Base-by-base conservation (phyloP, 352 stramenopile genomes). In the Phytophthora sojae region DNA sequence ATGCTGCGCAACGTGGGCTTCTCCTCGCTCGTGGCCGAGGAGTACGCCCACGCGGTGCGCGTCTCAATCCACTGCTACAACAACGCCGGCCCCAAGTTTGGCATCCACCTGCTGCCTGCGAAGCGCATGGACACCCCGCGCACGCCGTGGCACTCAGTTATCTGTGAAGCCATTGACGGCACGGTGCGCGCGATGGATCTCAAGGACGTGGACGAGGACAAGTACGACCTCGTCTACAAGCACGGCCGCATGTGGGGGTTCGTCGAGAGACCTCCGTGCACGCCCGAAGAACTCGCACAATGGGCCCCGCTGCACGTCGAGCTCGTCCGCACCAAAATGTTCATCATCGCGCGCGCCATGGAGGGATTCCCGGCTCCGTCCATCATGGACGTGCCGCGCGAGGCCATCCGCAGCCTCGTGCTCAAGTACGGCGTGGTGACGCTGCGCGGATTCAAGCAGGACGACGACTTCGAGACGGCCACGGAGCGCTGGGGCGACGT, bases 1-100 rank as follows among this genome's bases (percentile, higher is more conserved):
- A 72, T 72, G 65, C 65, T 59, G 9, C 65, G 57, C 6, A 72
- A 72, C n/a, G 57, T 72, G 5, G 65, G 65, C 8, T 72, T 72
- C n/a, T 72, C 65, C 4, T 47, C 53, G 0, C 52, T 72, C 2
- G 57, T 72, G 29, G 65, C 42, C 14, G 58, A 72, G 8, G 42
- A 45, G 17, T 67, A 72, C 23, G 29, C 65, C 0, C 39, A 72
- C 21, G 57, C 65, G 3, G 21, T 72, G 8, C 65, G 65, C 7
- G 57, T 72, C n/a, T 72, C 64, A 57, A 72, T 66, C 17, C 64
- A 62, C 57, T 45, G 61, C 14, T 72, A 72, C 44, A 62, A 72
- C 52, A 72, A 72, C 30, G 51, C 64, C 19, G 64, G 64, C 0
- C 64, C 56, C 6, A 71, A 71, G 50, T 71, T 72, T n/a, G 64